Evolutionary conservation across 805 yeast species (phyloP), one percentile per base, ranked within the genome.

Genomic region (Myxozyma udenii): DNA sequence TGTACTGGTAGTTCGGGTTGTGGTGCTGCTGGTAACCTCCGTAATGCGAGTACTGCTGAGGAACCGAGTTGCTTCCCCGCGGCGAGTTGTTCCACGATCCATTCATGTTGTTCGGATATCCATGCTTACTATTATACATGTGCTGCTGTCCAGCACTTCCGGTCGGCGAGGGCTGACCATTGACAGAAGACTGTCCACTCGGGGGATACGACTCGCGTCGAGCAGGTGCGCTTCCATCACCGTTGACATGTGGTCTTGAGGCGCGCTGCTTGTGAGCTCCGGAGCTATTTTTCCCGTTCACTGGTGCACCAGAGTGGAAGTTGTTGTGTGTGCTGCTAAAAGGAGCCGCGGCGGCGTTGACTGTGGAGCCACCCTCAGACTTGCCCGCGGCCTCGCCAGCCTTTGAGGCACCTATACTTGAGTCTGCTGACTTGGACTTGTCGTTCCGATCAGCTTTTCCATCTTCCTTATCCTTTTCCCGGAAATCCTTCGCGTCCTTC

Each of bases 61-160:
- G 54, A 26, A 32, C 49, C 33, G 54, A 11, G 44, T 48, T 50
- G 18, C 35, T 35, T 28, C 50, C 16, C 18, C 60, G 51, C 24
- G 57, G 60, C n/a, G 60, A 55, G 19, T 44, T 42, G 21, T 24
- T 44, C 18, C 55, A 45, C 22, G 45, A 5, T n/a, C 57, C 55
- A 22, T 28, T 25, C 6, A 39, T 40, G 18, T 33, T 48, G 16
- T 44, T 44, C 23, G 19, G 38, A 32, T 44, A 38, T 11, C 48
- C 14, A 18, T 52, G 43, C 35, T 43, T 46, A 36, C 28, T n/a
- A 38, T 24, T 36, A 22, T 1, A 12, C 35, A 24, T 42, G 32
- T 41, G 45, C 32, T 35, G 48, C 35, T 25, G 54, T 12, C 41
- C 26, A 18, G 51, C 30, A 33, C 41, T 6, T 26, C 36, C 26